Conservation (phyloP, 1,139 yeast genomes). For the Taphrina populina region DNA sequence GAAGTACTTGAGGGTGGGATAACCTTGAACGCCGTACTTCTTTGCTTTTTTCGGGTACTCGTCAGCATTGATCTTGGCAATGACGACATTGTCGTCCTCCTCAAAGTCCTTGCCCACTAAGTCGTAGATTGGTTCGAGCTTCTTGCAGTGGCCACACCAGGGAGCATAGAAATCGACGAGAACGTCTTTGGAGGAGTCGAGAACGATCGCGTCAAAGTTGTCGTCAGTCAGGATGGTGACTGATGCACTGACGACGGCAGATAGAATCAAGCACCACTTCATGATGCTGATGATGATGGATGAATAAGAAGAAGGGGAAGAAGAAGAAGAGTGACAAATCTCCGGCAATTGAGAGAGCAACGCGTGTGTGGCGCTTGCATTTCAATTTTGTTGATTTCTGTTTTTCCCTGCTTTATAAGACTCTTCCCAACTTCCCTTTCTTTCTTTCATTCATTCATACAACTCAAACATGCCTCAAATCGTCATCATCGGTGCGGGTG, state of each 20-base stretch:
- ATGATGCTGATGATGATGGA: neutral
- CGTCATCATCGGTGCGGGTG: conserved; percentile 33
- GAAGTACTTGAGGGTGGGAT: conserved; percentile 61
- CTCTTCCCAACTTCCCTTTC: too few relatives aligned
- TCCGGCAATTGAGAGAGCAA: too few relatives aligned
- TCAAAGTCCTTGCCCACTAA: conserved; percentile 55
- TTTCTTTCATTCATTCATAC: neutral
- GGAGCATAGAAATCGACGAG: conserved; percentile 36
- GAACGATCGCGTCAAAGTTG: conserved; percentile 58
- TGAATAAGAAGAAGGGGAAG: too few relatives aligned
- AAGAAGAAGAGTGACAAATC: too few relatives aligned
- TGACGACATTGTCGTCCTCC: conserved; percentile 48
- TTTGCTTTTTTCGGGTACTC: conserved; percentile 56
- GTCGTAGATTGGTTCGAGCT: conserved; percentile 63
- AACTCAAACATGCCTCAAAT: conserved; percentile 13
- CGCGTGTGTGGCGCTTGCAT: too few relatives aligned
- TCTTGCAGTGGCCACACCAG: conserved; percentile 73
- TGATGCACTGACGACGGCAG: conserved; percentile 23
- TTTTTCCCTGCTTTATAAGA: too few relatives aligned
- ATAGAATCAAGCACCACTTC: conserved; percentile 7
- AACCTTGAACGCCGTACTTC: conserved; percentile 60
- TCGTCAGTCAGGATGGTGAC: conserved; percentile 47
- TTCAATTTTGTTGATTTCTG: too few relatives aligned
- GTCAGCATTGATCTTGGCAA: conserved; percentile 64
- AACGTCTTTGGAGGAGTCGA: conserved; percentile 52